phyloP scores from a whole-genome alignment of 1,284 basidiomycete genomes.

The Melampsora medusae region DNA sequence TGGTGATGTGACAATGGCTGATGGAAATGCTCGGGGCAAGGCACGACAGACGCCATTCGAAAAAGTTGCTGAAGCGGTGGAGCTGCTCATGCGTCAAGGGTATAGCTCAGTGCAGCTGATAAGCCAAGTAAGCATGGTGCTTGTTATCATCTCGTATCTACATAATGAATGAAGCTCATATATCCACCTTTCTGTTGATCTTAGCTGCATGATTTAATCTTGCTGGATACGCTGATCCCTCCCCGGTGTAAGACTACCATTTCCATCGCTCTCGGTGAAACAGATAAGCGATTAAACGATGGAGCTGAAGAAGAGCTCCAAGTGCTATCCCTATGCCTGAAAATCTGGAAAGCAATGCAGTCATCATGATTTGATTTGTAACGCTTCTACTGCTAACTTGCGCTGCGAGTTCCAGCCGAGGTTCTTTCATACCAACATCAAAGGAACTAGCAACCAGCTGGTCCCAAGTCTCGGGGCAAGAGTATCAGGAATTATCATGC shows the following conservation, averaged over 20 bases:
- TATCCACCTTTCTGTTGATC: slow-evolving; percentile 44
- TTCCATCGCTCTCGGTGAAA: slow-evolving; percentile 83
- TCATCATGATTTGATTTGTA: background rate
- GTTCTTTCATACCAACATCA: too few relatives aligned
- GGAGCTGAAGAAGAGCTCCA: slow-evolving; percentile 98
- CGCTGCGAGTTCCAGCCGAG: too few relatives aligned
- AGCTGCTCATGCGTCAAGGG: slow-evolving; percentile 74
- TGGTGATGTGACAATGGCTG: slow-evolving; percentile 62
- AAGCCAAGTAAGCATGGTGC: slow-evolving; percentile 66
- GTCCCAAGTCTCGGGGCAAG: too few relatives aligned
- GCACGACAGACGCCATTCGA: slow-evolving; percentile 64
- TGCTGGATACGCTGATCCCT: slow-evolving; percentile 74
- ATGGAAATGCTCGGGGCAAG: slow-evolving; percentile 48
- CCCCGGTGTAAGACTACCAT: slow-evolving; percentile 78
- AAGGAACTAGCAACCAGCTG: too few relatives aligned
- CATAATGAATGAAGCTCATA: background rate
- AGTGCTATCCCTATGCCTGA: slow-evolving; percentile 79
- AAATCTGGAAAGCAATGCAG: slow-evolving; percentile 57
- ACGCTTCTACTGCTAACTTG: background rate
- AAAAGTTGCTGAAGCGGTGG: slow-evolving; percentile 70
- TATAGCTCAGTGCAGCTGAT: slow-evolving; percentile 90
- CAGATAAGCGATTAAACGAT: slow-evolving; percentile 92
- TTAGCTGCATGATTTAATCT: slow-evolving; percentile 85
- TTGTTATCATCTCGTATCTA: background rate
- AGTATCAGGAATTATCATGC: too few relatives aligned